Evolutionary conservation across 768 basidiomycete species (phyloP).

Genomic region (Suillus bovinus): DNA sequence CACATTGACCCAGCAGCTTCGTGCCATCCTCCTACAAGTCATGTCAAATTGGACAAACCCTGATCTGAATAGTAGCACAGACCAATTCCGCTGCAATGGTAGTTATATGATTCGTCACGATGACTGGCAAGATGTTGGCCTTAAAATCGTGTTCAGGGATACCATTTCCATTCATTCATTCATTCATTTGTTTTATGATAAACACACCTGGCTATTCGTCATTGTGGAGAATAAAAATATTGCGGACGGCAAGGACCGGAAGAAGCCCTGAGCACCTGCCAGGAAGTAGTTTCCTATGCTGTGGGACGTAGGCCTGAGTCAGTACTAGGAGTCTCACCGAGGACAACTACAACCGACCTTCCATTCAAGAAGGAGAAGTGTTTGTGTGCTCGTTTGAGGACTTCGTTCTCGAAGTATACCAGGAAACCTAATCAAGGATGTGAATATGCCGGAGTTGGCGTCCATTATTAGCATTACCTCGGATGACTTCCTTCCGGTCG

Average conservation of each 20-base stretch:
- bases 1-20: slow-evolving; percentile 86
- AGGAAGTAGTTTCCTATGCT: slow-evolving; percentile 92
- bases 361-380: slow-evolving; percentile 93
- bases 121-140: slow-evolving; percentile 85
- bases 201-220: slow-evolving; percentile 67
- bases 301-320: slow-evolving; percentile 2
- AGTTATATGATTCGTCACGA: slow-evolving; percentile 94
- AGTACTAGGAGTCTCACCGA: neutral
- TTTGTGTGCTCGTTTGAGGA: slow-evolving; percentile 88
- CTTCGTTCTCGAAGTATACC: slow-evolving; percentile 87
- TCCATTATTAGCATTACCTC: slow-evolving; percentile 48
- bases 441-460: neutral
- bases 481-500: slow-evolving; percentile 89
- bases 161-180: neutral
- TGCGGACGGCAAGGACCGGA: slow-evolving; percentile 89
- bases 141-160: slow-evolving; percentile 25
- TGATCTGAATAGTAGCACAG: slow-evolving; percentile 18
- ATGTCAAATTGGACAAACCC: slow-evolving; percentile 6
- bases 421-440: slow-evolving; percentile 66
- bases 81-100: slow-evolving; percentile 91
- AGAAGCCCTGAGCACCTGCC: slow-evolving; percentile 85
- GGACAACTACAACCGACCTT: slow-evolving; percentile 45
- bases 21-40: slow-evolving; percentile 64
- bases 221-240: slow-evolving; percentile 94
- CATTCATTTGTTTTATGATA: slow-evolving; percentile 14